These are phyloP conservation scores for Gyrodon lividus DNA, from an alignment of 768 basidiomycete genomes.

Conservation along the genomic window DNA sequence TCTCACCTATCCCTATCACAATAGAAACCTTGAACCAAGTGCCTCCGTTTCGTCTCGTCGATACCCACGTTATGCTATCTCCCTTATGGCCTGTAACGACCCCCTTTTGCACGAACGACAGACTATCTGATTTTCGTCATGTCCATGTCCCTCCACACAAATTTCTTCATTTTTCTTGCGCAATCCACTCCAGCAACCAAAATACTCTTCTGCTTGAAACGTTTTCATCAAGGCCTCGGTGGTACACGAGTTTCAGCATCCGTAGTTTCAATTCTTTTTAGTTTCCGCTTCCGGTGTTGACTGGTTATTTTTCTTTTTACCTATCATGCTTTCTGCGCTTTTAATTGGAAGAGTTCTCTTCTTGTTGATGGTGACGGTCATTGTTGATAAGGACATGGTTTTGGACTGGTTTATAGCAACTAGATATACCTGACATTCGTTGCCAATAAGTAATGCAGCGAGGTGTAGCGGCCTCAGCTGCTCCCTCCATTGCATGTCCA, in stretches of 20 bases:
- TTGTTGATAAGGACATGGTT: slow-evolving; percentile 10
- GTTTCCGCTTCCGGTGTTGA: slow-evolving; percentile 14
- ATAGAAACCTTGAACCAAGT: slow-evolving; percentile 13
- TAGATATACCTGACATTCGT: not conserved
- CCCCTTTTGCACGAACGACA: slow-evolving; percentile 35
- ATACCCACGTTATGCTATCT: slow-evolving; percentile 37
- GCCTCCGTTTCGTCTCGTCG: slow-evolving; percentile 20
- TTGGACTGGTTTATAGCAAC: no score
- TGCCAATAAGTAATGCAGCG: not conserved
- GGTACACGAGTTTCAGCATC: slow-evolving; percentile 15
- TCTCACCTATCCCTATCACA: slow-evolving; percentile 25
- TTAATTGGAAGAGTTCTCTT: slow-evolving; percentile 25
- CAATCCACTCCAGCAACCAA: slow-evolving; percentile 16
- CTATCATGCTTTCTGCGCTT: slow-evolving; percentile 2
- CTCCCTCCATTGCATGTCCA: no score
- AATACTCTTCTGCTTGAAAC: slow-evolving; percentile 12
- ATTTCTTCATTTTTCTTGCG: slow-evolving; percentile 26
- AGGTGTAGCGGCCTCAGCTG: no score
- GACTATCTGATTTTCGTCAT: slow-evolving; percentile 34
- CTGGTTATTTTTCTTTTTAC: slow-evolving; percentile 10
- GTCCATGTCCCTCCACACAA: slow-evolving; percentile 25
- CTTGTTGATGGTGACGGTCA: slow-evolving; percentile 19
- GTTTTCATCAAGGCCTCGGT: slow-evolving; percentile 7
- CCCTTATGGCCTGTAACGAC: slow-evolving; percentile 36
- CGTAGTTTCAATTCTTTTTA: slow-evolving; percentile 14